These are phyloP conservation scores for Leccinum rimulosum DNA, from an alignment of 768 basidiomycete genomes.

Conservation along the genomic window DNA sequence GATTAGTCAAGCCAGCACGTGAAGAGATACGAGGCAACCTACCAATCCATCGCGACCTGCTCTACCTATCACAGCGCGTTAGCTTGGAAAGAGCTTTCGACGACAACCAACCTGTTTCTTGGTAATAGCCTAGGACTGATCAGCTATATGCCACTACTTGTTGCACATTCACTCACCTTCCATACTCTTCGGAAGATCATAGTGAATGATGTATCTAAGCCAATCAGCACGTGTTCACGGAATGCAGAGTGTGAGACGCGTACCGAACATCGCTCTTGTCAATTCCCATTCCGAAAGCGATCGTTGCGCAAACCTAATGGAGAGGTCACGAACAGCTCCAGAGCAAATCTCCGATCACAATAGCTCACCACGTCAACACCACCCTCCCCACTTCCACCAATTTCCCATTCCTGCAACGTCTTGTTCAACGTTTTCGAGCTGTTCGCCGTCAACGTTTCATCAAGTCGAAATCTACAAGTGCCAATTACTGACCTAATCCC, in stretches of 20 bases:
- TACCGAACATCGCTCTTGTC: slow-evolving; percentile 79
- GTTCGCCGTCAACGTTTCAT: neutral
- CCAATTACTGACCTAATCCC: slow-evolving; percentile 50
- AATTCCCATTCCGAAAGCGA: slow-evolving; percentile 86
- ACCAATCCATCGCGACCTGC: slow-evolving; percentile 78
- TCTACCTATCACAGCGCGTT: slow-evolving; percentile 47
- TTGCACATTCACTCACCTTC: slow-evolving; percentile 50
- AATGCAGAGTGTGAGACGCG: neutral
- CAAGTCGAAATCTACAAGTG: neutral
- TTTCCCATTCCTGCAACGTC: slow-evolving; percentile 59
- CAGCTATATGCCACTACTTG: neutral
- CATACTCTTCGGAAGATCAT: slow-evolving; percentile 78
- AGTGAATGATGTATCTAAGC: slow-evolving; percentile 71
- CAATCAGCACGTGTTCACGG: slow-evolving; percentile 11
- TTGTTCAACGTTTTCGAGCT: slow-evolving; percentile 51
- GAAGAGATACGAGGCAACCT: slow-evolving; percentile 18
- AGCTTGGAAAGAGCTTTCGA: neutral
- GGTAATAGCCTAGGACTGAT: slow-evolving; percentile 65
- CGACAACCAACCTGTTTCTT: slow-evolving; percentile 65
- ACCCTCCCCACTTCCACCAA: slow-evolving; percentile 48
- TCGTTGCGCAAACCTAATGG: slow-evolving; percentile 69
- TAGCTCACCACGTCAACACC: slow-evolving; percentile 61
- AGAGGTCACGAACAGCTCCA: neutral
- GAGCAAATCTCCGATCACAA: neutral
- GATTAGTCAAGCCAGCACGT: neutral